Base-by-base conservation (phyloP, 495 filamentous ascomycete species). In the Penicillium maclennaniae region DNA sequence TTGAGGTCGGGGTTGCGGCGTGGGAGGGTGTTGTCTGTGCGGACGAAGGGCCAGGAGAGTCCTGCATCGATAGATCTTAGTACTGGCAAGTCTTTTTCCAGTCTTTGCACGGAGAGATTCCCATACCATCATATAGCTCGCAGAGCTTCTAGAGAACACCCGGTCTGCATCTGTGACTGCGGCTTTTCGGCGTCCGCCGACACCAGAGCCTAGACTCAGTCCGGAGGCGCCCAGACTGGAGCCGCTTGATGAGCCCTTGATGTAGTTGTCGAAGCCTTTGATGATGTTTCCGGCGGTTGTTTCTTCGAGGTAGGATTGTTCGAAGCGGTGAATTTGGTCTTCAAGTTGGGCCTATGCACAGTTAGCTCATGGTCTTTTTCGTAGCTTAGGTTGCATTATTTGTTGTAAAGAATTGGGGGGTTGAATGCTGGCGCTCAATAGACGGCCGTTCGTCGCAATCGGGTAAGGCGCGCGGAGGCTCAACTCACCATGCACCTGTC, bases 221-320 rank as follows among this genome's bases (percentile, higher is more conserved):
- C 66, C 69, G n/a, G 68, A 60, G 2, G 65, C 67, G 31, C 63
- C 63, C 37, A 67, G 60, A 46, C 56, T 64, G 3, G 69, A 56
- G 20, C 56, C 55, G 54, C 67, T 77, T 0, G 78, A 75, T 7
- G 83, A 80, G 43, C 89, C 90, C 66, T 98, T 98, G 74, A 96
- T 92, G 70, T 96, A 97, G 59, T 88, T 92, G 66, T 98, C 93
- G 70, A 97, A 98, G 38, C 93, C 93, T 55, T 85, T 88, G 71
- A 98, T 91, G 64, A 98, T 97, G 74, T 98, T 98, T 16, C 93
- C 93, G 39, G 78, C 79, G 20, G 87, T 87, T 15, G 90, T 95
- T 57, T 91, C 89, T 69, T 95, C 91, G 40, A 98, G 83, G 70
- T 98, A 98, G 15, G 84, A 80, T 47, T 87, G 83, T 69, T 98